Percentiles rank a stretch among this genome's conserved stretches.
These are phyloP conservation scores for Babesia ovata DNA, from an alignment of 169 alveolate species.

Conservation along the genomic window DNA sequence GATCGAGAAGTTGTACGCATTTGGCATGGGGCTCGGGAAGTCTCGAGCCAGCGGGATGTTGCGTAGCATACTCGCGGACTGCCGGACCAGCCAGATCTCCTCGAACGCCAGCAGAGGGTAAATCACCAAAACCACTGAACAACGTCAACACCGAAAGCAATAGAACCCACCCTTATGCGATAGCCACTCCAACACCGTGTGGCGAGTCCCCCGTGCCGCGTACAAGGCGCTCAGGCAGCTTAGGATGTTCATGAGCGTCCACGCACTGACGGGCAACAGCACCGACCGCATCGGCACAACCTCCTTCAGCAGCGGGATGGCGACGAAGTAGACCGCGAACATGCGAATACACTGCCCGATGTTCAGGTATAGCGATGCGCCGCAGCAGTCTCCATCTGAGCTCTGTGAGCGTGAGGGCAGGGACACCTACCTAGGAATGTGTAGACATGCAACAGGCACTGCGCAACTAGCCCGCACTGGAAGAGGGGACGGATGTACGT, in stretches of 20 bases:
- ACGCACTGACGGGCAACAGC: constrained; percentile 8
- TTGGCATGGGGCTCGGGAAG: constrained; percentile 67
- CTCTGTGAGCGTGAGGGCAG: not conserved
- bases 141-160: not conserved
- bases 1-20: constrained; percentile 49
- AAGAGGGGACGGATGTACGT: constrained; percentile 22
- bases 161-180: constrained; percentile 17
- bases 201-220: not conserved
- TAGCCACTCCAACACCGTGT: constrained; percentile 13
- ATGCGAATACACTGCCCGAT: constrained; percentile 16
- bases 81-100: constrained; percentile 41
- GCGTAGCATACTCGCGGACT: constrained; percentile 4
- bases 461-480: constrained; percentile 35
- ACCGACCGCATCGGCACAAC: constrained; percentile 15
- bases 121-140: constrained; percentile 45
- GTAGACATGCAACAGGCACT: constrained; percentile 7
- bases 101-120: constrained; percentile 45
- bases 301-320: constrained; percentile 15
- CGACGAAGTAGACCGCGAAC: constrained; percentile 21
- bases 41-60: constrained; percentile 6
- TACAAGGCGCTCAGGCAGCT: constrained; percentile 26
- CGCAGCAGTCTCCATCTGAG: constrained; percentile 1
- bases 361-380: not conserved
- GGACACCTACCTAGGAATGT: constrained; percentile 15
- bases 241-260: constrained; percentile 31